Evolutionary conservation across 768 basidiomycete genomes (phyloP).

Genomic region (Tylopilus cervinicoccineus): DNA sequence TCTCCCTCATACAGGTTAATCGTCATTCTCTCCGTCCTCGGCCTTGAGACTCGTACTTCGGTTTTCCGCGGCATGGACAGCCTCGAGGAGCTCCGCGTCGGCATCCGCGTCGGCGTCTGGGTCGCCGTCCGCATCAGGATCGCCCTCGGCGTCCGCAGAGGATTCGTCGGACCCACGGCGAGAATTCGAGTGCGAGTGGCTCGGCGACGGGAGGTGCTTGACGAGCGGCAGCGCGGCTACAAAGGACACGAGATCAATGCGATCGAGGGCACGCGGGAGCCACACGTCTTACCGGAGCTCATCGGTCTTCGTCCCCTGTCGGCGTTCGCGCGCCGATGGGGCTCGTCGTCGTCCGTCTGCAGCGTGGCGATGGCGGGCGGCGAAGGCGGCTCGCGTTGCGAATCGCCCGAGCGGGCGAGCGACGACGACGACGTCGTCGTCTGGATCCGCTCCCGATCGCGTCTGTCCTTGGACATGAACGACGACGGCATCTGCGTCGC

Average conservation of each 20-base stretch:
- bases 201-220: constrained; percentile 26
- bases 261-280: constrained; percentile 6
- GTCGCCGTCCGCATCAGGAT: constrained; percentile 38
- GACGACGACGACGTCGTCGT: too few relatives aligned
- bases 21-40: constrained; percentile 24
- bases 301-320: constrained; percentile 29
- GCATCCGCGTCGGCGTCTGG: constrained; percentile 33
- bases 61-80: constrained; percentile 48
- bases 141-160: constrained; percentile 29
- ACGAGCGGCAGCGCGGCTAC: constrained; percentile 13
- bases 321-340: constrained; percentile 15
- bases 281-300: constrained; percentile 22
- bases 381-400: constrained; percentile 30
- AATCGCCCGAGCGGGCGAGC: constrained; percentile 16
- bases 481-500: constrained; percentile 20
- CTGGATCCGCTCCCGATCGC: constrained; percentile 25
- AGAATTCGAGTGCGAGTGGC: constrained; percentile 21
- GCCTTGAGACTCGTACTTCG: constrained; percentile 33
- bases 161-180: constrained; percentile 27
- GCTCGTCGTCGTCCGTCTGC: constrained; percentile 25
- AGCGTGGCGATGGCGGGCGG: constrained; percentile 32
- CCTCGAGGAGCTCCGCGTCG: constrained; percentile 47
- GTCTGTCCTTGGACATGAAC: constrained; percentile 25
- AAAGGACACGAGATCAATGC: constrained; percentile 1
- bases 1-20: constrained; percentile 13